A percentile compares a stretch with the other conserved stretches of the same genome.
These are phyloP conservation scores for Hypoxylon lienhwacheense DNA, from an alignment of 495 filamentous ascomycete species.

Conservation along the genomic window DNA sequence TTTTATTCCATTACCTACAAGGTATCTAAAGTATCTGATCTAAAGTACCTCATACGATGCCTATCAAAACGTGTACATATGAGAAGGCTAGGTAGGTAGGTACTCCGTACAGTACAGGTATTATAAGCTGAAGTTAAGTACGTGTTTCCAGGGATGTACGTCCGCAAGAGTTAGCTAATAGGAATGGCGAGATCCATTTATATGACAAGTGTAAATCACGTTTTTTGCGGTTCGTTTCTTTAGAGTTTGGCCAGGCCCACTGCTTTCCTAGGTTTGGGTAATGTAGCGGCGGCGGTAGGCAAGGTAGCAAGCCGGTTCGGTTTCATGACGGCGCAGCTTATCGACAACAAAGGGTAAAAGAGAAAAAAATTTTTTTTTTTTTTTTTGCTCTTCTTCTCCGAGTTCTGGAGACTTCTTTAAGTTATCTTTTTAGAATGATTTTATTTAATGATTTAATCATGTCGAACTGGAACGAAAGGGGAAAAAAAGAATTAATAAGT, in stretches of 20 bases:
- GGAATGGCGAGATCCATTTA: conserved; percentile 31
- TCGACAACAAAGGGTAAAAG: conserved; percentile 6
- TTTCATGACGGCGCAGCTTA: conserved; percentile 20
- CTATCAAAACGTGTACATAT: too few species aligned
- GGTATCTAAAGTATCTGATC: too few species aligned
- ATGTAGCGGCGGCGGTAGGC: background rate
- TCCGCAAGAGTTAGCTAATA: conserved; percentile 28
- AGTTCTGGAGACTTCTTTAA: background rate
- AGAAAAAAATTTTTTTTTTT: conserved; percentile 12
- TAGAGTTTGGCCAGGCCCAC: conserved; percentile 8
- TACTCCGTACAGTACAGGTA: too few species aligned
- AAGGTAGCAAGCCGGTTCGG: conserved; percentile 10
- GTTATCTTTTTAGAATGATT: too few species aligned
- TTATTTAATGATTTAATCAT: too few species aligned
- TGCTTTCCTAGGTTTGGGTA: conserved; percentile 11
- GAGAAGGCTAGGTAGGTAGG: too few species aligned
- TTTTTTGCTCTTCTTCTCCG: background rate
- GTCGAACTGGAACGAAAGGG: conserved; percentile 17
- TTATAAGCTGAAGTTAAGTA: conserved; percentile 2
- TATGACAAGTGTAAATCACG: conserved; percentile 22
- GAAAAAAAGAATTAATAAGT: too few species aligned
- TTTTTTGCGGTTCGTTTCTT: conserved; percentile 15
- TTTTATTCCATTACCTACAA: too few species aligned
- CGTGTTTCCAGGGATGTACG: background rate
- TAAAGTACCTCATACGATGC: too few species aligned